Evolutionary conservation across 2,329 filamentous ascomycete species (phyloP), one percentile per base, ranked within the genome.

Genomic region (Trichoderma brevicompactum): DNA sequence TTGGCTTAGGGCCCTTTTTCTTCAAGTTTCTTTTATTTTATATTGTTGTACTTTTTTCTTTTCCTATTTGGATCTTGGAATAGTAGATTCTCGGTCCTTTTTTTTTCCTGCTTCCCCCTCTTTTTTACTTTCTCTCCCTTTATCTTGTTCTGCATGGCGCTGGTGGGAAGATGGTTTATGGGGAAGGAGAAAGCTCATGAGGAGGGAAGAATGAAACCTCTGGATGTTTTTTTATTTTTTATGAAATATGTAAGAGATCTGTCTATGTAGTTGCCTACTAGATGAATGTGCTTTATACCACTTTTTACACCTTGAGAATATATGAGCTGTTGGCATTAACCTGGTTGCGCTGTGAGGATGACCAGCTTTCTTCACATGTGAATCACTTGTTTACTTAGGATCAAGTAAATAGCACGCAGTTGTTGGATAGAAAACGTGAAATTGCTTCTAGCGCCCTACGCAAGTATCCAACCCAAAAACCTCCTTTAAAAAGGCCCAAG

Each of bases 231-330:
- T 48, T 40, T 41, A 15, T 41, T 53, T 32, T 55, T 63, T 38
- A 55, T 44, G 50, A 17, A 34, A 34, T 38, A 40, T 41, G 34
- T 46, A n/a, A 12, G 49, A 46, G 23, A 63, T 55, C 19, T 44
- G 41, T 52, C 34, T 44, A 52, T 38, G 56, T 61, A 41, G 28
- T 38, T 48, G 13, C 38, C 9, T 60, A 40, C 36, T 60, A 49
- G 34, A 49, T 41, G 56, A 60, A 28, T 12, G 56, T 40, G 34
- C 32, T 36, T 60, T 60, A 60, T 60, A 60, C 44, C 56, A 60
- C 43, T 48, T 38, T 19, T 28, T 34, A 59, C 17, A 19, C 48
- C 32, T 60, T 60, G 48, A 43, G 56, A 60, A 60, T 60, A 60
- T 49, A 56, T 43, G 53, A 56, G 40, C 36, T 10, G 23, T 50